phyloP scores from a whole-genome alignment of 805 yeast species.

The Scheffersomyces coipomensis region DNA sequence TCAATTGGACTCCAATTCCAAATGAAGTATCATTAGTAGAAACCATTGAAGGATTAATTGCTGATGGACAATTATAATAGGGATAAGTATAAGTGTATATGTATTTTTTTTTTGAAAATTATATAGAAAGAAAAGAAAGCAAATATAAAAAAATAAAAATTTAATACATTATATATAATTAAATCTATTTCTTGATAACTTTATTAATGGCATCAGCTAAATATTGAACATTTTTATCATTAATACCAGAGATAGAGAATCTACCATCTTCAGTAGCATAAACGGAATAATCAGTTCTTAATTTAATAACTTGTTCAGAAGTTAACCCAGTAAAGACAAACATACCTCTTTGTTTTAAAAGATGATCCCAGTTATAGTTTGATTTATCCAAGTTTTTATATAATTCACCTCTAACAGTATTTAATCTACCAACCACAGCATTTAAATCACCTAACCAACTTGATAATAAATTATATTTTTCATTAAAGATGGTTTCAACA shows the following conservation, averaged over 20 bases:
- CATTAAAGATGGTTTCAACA: slow-evolving; percentile 72
- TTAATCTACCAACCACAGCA: slow-evolving; percentile 76
- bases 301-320: slow-evolving; percentile 64
- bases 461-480: slow-evolving; percentile 44
- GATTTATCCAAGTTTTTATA: slow-evolving; percentile 61
- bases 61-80: not conserved
- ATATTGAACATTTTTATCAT: slow-evolving; percentile 73
- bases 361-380: slow-evolving; percentile 78
- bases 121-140: not conserved
- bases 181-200: slow-evolving; percentile 32
- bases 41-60: not conserved
- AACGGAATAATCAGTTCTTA: slow-evolving; percentile 71
- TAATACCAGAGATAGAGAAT: slow-evolving; percentile 86
- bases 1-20: not conserved
- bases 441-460: slow-evolving; percentile 85
- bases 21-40: not conserved
- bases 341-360: slow-evolving; percentile 92
- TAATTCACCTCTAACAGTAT: slow-evolving; percentile 64
- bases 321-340: slow-evolving; percentile 86
- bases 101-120: no score
- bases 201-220: slow-evolving; percentile 61
- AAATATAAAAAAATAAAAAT: not conserved
- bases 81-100: not conserved
- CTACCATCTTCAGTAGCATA: slow-evolving; percentile 91
- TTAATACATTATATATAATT: no score